Evolutionary conservation across 345 rosid genomes (phyloP), one percentile per base, ranked within the genome.

Genomic region (Passiflora organensis): DNA sequence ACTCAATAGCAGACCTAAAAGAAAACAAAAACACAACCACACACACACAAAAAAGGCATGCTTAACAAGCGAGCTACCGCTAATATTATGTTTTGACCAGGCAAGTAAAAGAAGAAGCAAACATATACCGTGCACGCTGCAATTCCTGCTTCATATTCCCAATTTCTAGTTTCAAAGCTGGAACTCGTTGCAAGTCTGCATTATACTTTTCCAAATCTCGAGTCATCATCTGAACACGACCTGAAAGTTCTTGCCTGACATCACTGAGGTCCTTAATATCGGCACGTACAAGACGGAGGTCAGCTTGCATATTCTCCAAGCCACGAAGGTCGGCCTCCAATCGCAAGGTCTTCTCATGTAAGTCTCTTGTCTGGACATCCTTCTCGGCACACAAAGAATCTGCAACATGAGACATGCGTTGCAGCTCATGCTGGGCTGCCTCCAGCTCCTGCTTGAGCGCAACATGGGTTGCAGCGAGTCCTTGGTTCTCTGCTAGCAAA

Each of bases 381-480:
- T 84, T 91, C 55, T 86, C 99, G 5, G 61, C 63, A 48, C 84
- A 73, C 59, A 89, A 62, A 0, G 94, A 81, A 55, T 84, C 95
- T 10, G 78, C 82, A 60, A 76, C 72, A 32, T 78, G 89, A 19
- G 76, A 56, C 80, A 81, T 86, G 37, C 80, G 74, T 32, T 86
- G 86, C 73, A 86, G 66, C 60, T 86, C 96, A 53, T 83, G 80
- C 72, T 89, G 94, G 1, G 91, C 77, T 41, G 73, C 91, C 65
- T 93, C 99, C 59, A 93, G 37, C 28, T 89, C 99, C 69, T 93
- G 99, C 76, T 93, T 93, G 5, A 93, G 68, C 1, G 99, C 96
- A 32, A 93, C 97, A 48, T 86, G 99, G 8, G 95, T 93, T 0
- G 97, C 97, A 43, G 95, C 96, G 1, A 84, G 69, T 54, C 87